A percentile compares a stretch with the other conserved stretches of the same genome.
Evolutionary conservation across 1,284 basidiomycete species (phyloP).

Genomic region (Trichosporon asahii): DNA sequence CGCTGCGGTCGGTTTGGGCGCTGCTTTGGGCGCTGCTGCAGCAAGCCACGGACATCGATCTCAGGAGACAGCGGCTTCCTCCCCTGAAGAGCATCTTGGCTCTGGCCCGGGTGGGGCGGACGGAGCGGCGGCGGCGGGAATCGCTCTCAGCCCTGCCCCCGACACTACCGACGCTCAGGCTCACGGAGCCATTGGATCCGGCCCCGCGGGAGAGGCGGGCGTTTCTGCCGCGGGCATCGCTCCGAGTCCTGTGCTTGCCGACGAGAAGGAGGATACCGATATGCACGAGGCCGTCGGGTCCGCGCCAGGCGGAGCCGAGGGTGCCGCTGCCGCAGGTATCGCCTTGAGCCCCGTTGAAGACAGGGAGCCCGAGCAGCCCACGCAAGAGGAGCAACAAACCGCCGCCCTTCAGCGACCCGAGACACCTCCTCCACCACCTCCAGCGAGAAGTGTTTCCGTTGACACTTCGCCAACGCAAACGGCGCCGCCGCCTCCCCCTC

Average conservation of each 20-base stretch:
- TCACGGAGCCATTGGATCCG: conserved; percentile 4
- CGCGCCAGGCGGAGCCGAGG: conserved; percentile 27
- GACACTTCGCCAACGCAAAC: neutral
- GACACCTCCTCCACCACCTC: conserved; percentile 25
- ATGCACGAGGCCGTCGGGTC: conserved; percentile 1
- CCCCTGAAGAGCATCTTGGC: conserved; percentile 29
- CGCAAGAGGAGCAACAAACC: neutral
- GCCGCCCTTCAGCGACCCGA: conserved; percentile 9
- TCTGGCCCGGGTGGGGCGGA: conserved; percentile 32
- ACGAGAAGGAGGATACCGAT: conserved; percentile 12
- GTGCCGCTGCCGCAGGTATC: conserved; percentile 22
- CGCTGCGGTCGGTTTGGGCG: neutral
- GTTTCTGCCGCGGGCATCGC: conserved; percentile 22
- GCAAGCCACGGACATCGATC: neutral
- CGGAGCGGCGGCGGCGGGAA: conserved; percentile 46
- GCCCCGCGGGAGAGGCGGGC: conserved; percentile 27
- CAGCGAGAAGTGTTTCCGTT: neutral
- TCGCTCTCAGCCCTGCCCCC: conserved; percentile 33
- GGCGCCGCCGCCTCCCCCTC: neutral
- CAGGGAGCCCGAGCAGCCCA: conserved; percentile 24
- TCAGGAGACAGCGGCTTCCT: neutral
- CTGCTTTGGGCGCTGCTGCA: neutral
- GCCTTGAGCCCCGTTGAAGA: conserved; percentile 2
- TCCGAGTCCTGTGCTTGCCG: neutral
- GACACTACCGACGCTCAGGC: neutral